Conservation (phyloP, 2,329 filamentous ascomycete genomes). For the Emergomyces orientalis region DNA sequence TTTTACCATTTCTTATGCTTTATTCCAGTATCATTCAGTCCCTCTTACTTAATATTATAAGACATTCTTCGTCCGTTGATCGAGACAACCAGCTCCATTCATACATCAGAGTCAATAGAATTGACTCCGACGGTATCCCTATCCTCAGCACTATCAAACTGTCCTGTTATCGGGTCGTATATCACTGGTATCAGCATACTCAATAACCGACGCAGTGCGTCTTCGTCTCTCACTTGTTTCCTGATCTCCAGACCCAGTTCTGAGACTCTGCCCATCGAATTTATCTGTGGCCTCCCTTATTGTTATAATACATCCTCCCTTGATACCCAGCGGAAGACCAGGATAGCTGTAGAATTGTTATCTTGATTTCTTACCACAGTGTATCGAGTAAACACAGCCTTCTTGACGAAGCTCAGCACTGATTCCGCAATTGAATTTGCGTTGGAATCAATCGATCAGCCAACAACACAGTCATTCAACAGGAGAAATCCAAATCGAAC, state of each 20-base stretch:
- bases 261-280: background rate
- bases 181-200: background rate
- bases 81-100: background rate
- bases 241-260: background rate
- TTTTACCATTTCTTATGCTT: background rate
- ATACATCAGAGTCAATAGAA: background rate
- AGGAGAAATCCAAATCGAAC: slow-evolving; percentile 2
- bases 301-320: background rate
- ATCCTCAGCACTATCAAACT: background rate
- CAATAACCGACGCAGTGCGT: slow-evolving; percentile 2
- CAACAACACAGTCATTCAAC: background rate
- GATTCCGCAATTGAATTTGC: slow-evolving; percentile 3
- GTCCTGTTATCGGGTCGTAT: background rate
- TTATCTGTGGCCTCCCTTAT: background rate
- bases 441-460: background rate
- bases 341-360: slow-evolving; percentile 5
- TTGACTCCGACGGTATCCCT: background rate
- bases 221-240: background rate
- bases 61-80: background rate
- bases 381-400: background rate
- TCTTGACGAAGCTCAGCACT: background rate
- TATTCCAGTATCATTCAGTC: background rate
- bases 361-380: background rate
- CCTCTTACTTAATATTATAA: slow-evolving; percentile 1
- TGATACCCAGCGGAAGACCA: background rate